Conservation (phyloP, 2,329 filamentous ascomycete species). For the Aspergillus costaricaensis region DNA sequence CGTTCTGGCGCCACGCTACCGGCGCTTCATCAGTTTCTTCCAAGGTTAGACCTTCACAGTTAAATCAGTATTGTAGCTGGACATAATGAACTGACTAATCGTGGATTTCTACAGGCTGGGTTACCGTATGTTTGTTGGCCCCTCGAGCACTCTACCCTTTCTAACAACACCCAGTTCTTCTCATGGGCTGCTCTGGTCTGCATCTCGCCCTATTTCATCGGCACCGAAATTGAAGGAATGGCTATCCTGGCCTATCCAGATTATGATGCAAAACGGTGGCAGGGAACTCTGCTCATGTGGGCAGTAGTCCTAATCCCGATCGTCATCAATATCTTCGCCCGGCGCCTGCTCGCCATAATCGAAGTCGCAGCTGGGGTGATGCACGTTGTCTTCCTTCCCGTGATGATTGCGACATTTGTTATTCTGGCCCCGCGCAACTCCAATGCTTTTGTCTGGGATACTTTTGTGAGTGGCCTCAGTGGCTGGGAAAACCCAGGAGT, state of each 20-base stretch:
- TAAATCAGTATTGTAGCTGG: too few species aligned
- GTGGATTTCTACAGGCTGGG: conserved; percentile 12
- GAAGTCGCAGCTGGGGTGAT: conserved; percentile 20
- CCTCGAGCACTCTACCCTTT: too few species aligned
- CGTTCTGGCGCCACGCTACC: conserved; percentile 27
- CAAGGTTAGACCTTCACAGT: conserved; percentile 7
- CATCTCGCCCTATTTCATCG: conserved; percentile 30
- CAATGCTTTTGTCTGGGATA: conserved; percentile 27
- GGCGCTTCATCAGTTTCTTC: conserved; percentile 28
- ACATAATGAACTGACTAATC: neutral
- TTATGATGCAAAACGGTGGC: conserved; percentile 31
- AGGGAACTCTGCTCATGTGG: conserved; percentile 53
- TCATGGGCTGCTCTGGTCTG: conserved; percentile 32
- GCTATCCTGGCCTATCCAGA: conserved; percentile 31
- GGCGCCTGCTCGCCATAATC: conserved; percentile 16
- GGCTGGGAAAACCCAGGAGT: conserved; percentile 27
- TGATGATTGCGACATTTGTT: conserved; percentile 24
- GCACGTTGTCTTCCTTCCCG: conserved; percentile 28
- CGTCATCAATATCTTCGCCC: conserved; percentile 52
- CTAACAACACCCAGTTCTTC: conserved; percentile 15
- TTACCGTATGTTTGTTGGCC: conserved; percentile 6
- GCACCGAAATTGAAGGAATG: conserved; percentile 39
- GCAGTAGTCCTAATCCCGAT: conserved; percentile 51
- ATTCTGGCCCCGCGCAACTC: conserved; percentile 26
- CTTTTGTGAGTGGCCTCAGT: conserved; percentile 25